These are phyloP conservation scores for Berberis vulgaris DNA, from an alignment of 164 flowering plant species.

Conservation along the genomic window DNA sequence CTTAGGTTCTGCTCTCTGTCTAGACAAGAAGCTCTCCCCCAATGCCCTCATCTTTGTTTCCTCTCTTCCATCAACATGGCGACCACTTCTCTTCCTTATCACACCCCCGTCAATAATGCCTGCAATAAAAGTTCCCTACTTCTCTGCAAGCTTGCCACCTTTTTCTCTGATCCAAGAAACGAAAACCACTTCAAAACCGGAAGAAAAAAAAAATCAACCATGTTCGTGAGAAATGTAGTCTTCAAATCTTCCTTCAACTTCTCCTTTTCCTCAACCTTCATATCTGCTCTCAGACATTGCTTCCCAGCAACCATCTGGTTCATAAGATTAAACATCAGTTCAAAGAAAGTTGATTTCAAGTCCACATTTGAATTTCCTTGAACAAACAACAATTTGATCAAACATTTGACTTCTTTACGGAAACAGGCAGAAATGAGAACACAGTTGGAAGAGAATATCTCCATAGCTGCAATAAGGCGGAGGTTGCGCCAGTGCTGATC, in stretches of 20 bases:
- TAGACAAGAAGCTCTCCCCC: conserved; percentile 21
- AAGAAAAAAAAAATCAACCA: neutral
- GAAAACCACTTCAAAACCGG: conserved; percentile 2
- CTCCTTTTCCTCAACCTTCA: neutral
- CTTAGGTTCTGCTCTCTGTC: conserved; percentile 25
- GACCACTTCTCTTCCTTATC: neutral
- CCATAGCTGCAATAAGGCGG: neutral
- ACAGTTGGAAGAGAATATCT: conserved; percentile 1
- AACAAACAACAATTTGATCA: neutral
- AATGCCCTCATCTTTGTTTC: conserved; percentile 10
- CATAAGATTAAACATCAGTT: neutral
- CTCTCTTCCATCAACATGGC: neutral
- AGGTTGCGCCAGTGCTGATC: conserved; percentile 4
- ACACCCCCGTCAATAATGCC: too few species aligned
- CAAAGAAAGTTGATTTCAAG: neutral
- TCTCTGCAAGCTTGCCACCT: neutral
- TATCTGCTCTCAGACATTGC: neutral
- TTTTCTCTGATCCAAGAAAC: neutral
- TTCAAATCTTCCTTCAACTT: neutral
- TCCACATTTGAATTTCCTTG: neutral
- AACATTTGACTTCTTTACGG: neutral
- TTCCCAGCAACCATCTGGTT: neutral
- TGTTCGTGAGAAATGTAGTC: neutral
- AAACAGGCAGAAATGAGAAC: neutral
- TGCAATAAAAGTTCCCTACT: neutral